Conservation (phyloP, 2,329 filamentous ascomycete species). For the Fusarium sp. region DNA sequence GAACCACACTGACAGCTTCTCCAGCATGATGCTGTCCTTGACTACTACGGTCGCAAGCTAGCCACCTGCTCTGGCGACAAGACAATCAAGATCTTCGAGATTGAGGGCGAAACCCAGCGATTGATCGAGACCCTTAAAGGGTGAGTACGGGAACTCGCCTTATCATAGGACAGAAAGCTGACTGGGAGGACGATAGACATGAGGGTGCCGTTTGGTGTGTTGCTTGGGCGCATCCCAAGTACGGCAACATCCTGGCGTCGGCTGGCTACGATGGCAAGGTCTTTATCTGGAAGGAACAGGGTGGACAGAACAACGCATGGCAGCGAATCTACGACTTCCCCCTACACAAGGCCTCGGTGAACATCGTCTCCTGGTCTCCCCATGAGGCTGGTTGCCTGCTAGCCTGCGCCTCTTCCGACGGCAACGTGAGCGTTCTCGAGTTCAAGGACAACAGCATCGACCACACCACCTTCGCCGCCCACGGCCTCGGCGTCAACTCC, state of each 20-base stretch:
- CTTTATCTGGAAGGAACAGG: conserved; percentile 95
- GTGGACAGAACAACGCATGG: conserved; percentile 70
- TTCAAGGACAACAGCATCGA: conserved; percentile 97
- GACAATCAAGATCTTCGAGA: conserved; percentile 99
- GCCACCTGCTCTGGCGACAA: conserved; percentile 98
- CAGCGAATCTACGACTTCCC: conserved; percentile 93
- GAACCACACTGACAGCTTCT: conserved; percentile 41
- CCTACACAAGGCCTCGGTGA: conserved; percentile 94
- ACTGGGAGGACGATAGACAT: conserved; percentile 70
- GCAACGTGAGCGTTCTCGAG: conserved; percentile 92
- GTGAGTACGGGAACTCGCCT: conserved; percentile 62
- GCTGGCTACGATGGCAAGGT: conserved; percentile 98
- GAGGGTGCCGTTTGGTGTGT: conserved; percentile 99
- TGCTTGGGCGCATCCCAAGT: conserved; percentile 98
- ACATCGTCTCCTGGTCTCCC: conserved; percentile 97
- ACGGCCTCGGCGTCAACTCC: conserved; percentile 94
- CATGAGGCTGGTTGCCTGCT: conserved; percentile 95
- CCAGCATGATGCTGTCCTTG: conserved; percentile 96
- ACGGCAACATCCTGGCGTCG: conserved; percentile 96
- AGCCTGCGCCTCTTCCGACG: conserved; percentile 93
- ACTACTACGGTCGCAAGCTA: conserved; percentile 96
- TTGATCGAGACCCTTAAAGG: conserved; percentile 94
- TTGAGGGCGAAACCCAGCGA: conserved; percentile 91
- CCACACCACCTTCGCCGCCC: conserved; percentile 89
- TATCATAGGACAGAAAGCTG: conserved; percentile 19